Evolutionary conservation across 1,284 basidiomycete species (phyloP).

Genomic region (Mycena sp.): DNA sequence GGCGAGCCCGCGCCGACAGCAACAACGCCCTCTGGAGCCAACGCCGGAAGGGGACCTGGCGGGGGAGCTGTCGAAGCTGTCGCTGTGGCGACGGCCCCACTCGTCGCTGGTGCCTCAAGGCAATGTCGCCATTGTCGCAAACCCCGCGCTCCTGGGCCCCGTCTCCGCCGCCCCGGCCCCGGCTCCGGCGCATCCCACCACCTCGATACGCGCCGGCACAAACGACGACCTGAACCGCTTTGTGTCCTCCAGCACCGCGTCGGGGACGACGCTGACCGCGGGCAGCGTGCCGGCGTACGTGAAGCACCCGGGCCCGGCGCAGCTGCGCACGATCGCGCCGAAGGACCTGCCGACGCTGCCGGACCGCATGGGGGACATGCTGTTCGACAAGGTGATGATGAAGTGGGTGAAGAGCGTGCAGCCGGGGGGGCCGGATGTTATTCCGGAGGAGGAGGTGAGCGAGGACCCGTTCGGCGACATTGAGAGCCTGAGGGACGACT

Average conservation of each 20-base stretch:
- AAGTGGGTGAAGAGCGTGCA: constrained; percentile 79
- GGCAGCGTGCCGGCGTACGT: constrained; percentile 83
- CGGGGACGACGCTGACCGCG: constrained; percentile 78
- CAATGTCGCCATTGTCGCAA: constrained; percentile 29
- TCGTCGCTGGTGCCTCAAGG: constrained; percentile 23
- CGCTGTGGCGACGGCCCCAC: constrained; percentile 26
- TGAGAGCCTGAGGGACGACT: constrained; percentile 80
- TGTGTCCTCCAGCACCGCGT: constrained; percentile 85
- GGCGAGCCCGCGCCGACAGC: constrained; percentile 30
- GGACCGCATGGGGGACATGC: constrained; percentile 86
- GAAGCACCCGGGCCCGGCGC: constrained; percentile 84
- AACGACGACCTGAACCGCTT: constrained; percentile 86
- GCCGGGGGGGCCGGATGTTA: constrained; percentile 50
- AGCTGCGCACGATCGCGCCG: constrained; percentile 83
- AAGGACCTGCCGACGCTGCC: constrained; percentile 80
- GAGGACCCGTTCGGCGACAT: constrained; percentile 90
- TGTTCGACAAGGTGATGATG: constrained; percentile 84
- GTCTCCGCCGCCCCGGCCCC: constrained; percentile 43
- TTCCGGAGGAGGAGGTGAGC: constrained; percentile 67
- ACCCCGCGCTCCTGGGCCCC: constrained; percentile 30
- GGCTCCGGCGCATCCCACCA: constrained; percentile 58
- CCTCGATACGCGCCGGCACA: constrained; percentile 60
- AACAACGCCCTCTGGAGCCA: constrained; percentile 16
- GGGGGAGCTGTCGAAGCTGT: constrained; percentile 31
- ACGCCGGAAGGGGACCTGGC: constrained; percentile 25